Percentiles rank a stretch among this genome's conserved stretches.
Evolutionary conservation across 2,329 filamentous ascomycete genomes (phyloP).

Genomic region (Sclerotinia spermophila): DNA sequence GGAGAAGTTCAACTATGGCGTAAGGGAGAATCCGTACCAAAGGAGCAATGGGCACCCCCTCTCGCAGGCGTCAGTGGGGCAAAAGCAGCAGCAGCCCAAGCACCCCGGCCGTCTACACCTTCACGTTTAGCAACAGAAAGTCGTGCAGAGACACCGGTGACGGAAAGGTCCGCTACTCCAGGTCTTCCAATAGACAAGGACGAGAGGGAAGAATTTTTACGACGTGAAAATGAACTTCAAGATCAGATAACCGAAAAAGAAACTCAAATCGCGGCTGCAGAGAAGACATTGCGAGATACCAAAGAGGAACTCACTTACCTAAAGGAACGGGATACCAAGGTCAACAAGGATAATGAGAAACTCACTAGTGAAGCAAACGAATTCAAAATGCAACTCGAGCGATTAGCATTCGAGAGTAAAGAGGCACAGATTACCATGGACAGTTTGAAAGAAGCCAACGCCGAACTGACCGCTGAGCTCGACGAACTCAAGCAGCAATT

Average conservation of each 20-base stretch:
- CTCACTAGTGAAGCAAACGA: constrained; percentile 84
- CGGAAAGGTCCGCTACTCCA: constrained; percentile 83
- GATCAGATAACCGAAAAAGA: constrained; percentile 95
- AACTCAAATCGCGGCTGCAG: constrained; percentile 70
- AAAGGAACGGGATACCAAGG: constrained; percentile 79
- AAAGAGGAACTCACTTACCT: constrained; percentile 82
- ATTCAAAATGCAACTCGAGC: constrained; percentile 94
- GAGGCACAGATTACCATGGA: constrained; percentile 98
- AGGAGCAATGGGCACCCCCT: constrained; percentile 78
- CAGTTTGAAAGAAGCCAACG: constrained; percentile 90
- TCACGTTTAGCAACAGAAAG: constrained; percentile 54
- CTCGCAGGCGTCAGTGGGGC: constrained; percentile 52
- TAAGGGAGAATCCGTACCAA: constrained; percentile 80
- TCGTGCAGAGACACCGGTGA: constrained; percentile 62
- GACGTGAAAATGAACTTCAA: constrained; percentile 93
- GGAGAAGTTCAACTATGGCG: constrained; percentile 85
- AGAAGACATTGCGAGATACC: constrained; percentile 75
- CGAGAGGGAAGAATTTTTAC: constrained; percentile 91
- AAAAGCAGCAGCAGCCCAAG: constrained; percentile 45
- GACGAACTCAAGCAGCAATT: constrained; percentile 96
- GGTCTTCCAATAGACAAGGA: constrained; percentile 90
- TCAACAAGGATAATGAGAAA: constrained; percentile 86
- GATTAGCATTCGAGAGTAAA: constrained; percentile 92
- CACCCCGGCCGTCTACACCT: constrained; percentile 55
- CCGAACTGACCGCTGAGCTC: constrained; percentile 84